Base-by-base conservation (phyloP, 1,284 basidiomycete species). In the Cystobasidium sp. region DNA sequence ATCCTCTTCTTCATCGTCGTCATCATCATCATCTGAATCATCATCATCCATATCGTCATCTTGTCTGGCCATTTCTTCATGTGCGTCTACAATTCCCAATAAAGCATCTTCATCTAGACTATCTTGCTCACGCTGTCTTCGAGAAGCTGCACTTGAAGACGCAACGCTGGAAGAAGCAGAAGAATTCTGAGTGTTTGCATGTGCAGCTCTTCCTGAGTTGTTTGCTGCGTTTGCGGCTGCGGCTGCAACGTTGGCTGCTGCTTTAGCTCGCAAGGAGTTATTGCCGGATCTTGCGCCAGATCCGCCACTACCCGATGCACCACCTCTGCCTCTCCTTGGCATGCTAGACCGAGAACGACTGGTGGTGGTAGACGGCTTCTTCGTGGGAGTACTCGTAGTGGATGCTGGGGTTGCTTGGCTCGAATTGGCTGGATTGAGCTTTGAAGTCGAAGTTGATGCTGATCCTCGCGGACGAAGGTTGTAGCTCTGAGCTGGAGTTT, bases 1-100 rank as follows among this genome's bases (percentile, higher is more conserved):
- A 22, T 79, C 80, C 16, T 78, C 78, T 43, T 80, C 86, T 71
- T 92, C 91, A 78, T 91, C 88, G n/a, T 65, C 52, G n/a, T 41
- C 51, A 12, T 44, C 61, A 56, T 58, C 51, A n/a, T 66, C 70
- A 1, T 73, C 52, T 39, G 63, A 47, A 20, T 66, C 62, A 56
- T 66, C 63, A 31, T 65, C 52, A 16, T 65, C 56, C 44, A 61
- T 62, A 41, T 49, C 68, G 14, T 44, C 68, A 39, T 70, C 52
- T 43, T 66, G 49, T 18, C 43, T 41, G 52, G 37, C 53, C 55
- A 68, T n/a, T n/a, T 55, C 66, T 44, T 59, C 41, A 22, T 31
- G 39, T 24, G 66, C 70, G 22, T 73, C 70, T n/a, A 64, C 53
- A 5, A 65, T 53, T 16, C 62, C 70, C 16, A 65, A 37, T 22